Evolutionary conservation across 805 yeast species (phyloP), one percentile per base, ranked within the genome.

Genomic region (Candida taoyuanica): DNA sequence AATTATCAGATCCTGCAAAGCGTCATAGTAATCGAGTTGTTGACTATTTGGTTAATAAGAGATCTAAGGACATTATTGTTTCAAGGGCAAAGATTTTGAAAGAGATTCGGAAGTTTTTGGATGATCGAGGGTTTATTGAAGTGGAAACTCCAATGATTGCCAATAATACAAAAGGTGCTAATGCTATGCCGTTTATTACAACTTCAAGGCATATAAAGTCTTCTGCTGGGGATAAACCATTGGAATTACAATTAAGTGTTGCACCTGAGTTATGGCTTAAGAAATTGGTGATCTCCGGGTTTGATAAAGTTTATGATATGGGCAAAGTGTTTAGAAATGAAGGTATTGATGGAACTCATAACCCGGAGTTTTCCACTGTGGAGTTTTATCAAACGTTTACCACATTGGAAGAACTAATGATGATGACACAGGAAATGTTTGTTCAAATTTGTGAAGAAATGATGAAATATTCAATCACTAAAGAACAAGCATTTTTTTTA

Each of bases 251-350:
- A 38, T 59, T 93, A 31, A 65, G 98, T 30, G 91, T 93, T 2
- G 97, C 98, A 0, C 98, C 98, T 0, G 98, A 91, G 54, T 63
- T 93, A 27, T 93, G 96, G 96, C 70, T 93, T 39, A 93, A 93
- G 55, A 73, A 84, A 47, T 62, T 93, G 35, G 74, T 88, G 3
- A 78, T 91, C 24, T 72, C 85, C 7, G 98, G 98, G 2, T 77
- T 89, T 52, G 95, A 89, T 49, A 77, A 74, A 48, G 81, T 93
- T 3, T 93, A 76, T 59, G 98, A 93, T 54, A 75, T 93, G 37
- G 97, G 97, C 1, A 71, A 74, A 37, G 79, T 71, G 32, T 93
- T 89, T 60, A 70, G 98, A 51, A 93, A 93, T 53, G 98, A 93
- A 62, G 96, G 97, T 6, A 70, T 91, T 20, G 98, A 91, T 57